These are phyloP conservation scores for Yamadazyma triangularis DNA, from an alignment of 1,139 yeast genomes.

Conservation along the genomic window DNA sequence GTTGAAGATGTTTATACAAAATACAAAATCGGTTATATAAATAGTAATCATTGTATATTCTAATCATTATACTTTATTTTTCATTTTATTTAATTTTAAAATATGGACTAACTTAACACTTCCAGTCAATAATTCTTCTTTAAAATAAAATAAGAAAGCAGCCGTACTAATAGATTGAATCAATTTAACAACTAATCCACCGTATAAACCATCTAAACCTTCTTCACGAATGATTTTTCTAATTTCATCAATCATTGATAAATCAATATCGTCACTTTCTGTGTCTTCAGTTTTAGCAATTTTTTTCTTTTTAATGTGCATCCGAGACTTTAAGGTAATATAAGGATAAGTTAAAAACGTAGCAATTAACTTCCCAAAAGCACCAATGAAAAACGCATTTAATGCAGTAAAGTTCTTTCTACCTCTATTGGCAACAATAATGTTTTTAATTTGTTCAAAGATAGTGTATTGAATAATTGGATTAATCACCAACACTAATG, in stretches of 20 bases:
- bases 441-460: slow-evolving; percentile 78
- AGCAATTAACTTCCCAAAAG: slow-evolving; percentile 83
- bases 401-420: slow-evolving; percentile 45
- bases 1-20: no score
- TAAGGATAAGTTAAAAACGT: slow-evolving; percentile 88
- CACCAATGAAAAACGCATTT: slow-evolving; percentile 84
- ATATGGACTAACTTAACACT: slow-evolving; percentile 43
- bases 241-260: slow-evolving; percentile 43
- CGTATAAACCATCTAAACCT: slow-evolving; percentile 74
- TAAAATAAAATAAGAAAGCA: slow-evolving; percentile 85
- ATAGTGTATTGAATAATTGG: slow-evolving; percentile 92
- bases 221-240: slow-evolving; percentile 57
- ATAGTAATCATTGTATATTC: no score
- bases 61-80: slow-evolving; percentile 2
- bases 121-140: slow-evolving; percentile 71
- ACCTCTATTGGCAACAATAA: slow-evolving; percentile 53
- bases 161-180: slow-evolving; percentile 83
- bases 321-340: slow-evolving; percentile 82
- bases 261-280: slow-evolving; percentile 14
- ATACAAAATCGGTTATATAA: no score
- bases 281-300: slow-evolving; percentile 12
- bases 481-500: slow-evolving; percentile 76
- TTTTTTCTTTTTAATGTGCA: slow-evolving; percentile 62
- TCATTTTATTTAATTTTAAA: slow-evolving; percentile 24
- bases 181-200: slow-evolving; percentile 76